A percentile compares a stretch with the other conserved stretches of the same genome.
Conservation (phyloP, 257 asterid species). For the Solanum lycopersicoides region DNA sequence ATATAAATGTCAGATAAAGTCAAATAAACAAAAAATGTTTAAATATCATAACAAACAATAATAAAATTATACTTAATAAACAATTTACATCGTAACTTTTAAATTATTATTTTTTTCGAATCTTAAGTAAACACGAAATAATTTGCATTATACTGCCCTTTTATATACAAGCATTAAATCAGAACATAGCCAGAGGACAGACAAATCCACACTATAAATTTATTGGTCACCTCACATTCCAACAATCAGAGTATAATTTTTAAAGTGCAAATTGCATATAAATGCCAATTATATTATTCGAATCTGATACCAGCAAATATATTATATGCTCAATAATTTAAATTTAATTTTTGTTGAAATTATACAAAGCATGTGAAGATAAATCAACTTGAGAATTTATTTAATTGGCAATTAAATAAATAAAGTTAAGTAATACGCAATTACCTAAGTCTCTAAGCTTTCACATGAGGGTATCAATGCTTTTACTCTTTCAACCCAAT, state of each 20-base stretch:
- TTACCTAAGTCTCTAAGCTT: background rate
- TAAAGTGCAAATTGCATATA: background rate
- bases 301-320: constrained; percentile 5
- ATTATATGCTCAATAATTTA: background rate
- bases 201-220: constrained; percentile 9
- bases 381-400: constrained; percentile 13
- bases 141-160: background rate
- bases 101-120: background rate
- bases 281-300: background rate
- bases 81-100: background rate
- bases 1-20: no score
- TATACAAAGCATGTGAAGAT: constrained; percentile 31
- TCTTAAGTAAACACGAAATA: background rate
- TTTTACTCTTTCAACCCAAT: background rate
- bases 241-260: constrained; percentile 21
- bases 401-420: background rate
- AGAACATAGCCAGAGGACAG: background rate
- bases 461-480: constrained; percentile 16
- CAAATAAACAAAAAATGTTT: no score
- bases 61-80: no score
- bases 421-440: background rate
- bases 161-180: background rate
- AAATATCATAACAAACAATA: no score
- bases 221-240: constrained; percentile 4
- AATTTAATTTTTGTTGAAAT: background rate